phyloP scores from a whole-genome alignment of 345 rosid species.

The Triadica sebifera region DNA sequence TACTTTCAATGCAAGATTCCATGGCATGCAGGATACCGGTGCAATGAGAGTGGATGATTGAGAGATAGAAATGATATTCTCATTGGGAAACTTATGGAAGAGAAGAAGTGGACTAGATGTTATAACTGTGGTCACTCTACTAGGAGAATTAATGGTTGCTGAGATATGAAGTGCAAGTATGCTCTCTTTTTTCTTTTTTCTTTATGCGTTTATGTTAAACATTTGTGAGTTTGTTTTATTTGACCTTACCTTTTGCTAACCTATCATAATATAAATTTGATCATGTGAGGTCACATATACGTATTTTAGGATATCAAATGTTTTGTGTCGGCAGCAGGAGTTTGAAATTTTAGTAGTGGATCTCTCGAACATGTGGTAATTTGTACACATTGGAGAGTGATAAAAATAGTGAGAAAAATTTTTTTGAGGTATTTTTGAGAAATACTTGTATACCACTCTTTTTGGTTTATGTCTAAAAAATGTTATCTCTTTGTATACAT shows the following conservation, averaged over 20 bases:
- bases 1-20: slow-evolving; percentile 30
- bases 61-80: slow-evolving; percentile 30
- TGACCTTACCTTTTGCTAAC: neutral
- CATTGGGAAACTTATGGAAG: slow-evolving; percentile 25
- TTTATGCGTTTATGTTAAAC: neutral
- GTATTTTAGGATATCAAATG: neutral
- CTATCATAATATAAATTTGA: neutral
- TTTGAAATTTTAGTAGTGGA: too few species aligned
- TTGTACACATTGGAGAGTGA: neutral
- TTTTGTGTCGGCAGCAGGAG: neutral
- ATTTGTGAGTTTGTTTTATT: neutral
- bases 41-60: slow-evolving; percentile 19
- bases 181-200: slow-evolving; percentile 3
- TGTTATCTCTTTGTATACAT: too few species aligned
- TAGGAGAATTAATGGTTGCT: slow-evolving; percentile 27
- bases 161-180: slow-evolving; percentile 27
- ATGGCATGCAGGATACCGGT: slow-evolving; percentile 34
- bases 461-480: too few species aligned
- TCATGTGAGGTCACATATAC: neutral
- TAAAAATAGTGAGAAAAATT: too few species aligned
- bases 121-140: slow-evolving; percentile 28
- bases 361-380: too few species aligned
- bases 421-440: too few species aligned
- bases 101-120: slow-evolving; percentile 30
- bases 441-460: too few species aligned